Evolutionary conservation across 2,329 filamentous ascomycete species (phyloP), one percentile per base, ranked within the genome.

Genomic region (Colletotrichum sp.): DNA sequence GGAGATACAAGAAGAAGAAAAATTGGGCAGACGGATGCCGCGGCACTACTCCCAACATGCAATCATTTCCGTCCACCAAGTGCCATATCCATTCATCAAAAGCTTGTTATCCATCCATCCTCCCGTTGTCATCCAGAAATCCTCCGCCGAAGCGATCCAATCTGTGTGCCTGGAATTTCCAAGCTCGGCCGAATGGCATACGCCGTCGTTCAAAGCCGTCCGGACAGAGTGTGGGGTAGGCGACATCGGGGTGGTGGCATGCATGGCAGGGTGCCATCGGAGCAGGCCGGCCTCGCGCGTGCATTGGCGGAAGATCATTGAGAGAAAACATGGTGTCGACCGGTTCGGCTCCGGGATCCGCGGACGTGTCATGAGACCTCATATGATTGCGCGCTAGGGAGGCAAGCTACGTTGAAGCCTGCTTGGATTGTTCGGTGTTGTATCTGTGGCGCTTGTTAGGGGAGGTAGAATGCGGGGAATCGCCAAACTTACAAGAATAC

Each of bases 231-330:
- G 68, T 70, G 72, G 72, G 68, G 72, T 26, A 72, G 60, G 21
- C n/a, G 14, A 32, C 61, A 21, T 36, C 61, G 13, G 43, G 30
- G 39, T 67, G 52, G 21, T 66, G 34, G 21, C 28, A 66, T 66
- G 68, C 60, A 71, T 36, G 14, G 28, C 21, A 39, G 36, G 60
- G 34, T 69, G 52, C 32, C 36, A 68, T 26, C 36, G 64, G 34
- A 21, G 68, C 60, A 71, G 48, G n/a, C 28, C 60, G 68, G 16
- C 24, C 21, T 61, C n/a, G 48, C 32, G 14, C 55, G 28, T 70
- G 66, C 72, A 71, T 74, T 74, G 68, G 68, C 67, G 72, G 72
- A 74, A 74, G 67, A 74, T 66, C 67, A 52, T 57, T 16, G 32
- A 48, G 43, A 57, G 28, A 21, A 18, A 32, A 34, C 14, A 18